phyloP scores from a whole-genome alignment of 2,329 filamentous ascomycete species.

The Cercospora sojina region DNA sequence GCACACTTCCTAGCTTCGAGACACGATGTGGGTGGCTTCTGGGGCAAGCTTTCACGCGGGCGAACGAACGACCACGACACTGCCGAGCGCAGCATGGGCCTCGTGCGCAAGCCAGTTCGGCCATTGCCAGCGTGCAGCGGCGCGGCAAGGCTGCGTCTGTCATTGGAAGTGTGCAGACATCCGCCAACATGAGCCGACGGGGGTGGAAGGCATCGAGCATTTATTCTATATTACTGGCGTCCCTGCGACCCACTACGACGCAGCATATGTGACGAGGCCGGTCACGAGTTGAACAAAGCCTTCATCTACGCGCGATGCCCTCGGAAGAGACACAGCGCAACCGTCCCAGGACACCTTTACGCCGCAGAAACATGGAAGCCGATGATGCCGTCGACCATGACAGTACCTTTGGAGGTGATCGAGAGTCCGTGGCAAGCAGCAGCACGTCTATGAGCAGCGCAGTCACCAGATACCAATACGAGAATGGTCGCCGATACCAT shows the following conservation, averaged over 20 bases:
- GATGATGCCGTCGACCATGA: constrained; percentile 31
- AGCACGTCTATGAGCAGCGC: constrained; percentile 24
- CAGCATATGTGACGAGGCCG: not conserved
- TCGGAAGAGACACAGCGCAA: not conserved
- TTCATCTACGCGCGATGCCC: not conserved
- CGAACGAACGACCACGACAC: not conserved
- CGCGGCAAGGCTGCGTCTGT: not conserved
- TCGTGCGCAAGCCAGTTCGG: not conserved
- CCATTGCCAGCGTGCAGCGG: not conserved
- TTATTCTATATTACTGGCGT: not conserved
- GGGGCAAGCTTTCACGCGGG: not conserved
- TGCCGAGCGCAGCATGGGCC: not conserved
- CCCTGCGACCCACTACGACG: not conserved
- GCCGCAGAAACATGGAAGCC: constrained; percentile 25
- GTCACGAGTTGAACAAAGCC: not conserved
- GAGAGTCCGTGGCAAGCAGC: constrained; percentile 27
- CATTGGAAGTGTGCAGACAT: not conserved
- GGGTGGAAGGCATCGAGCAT: not conserved
- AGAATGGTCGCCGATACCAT: constrained; percentile 29
- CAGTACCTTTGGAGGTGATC: constrained; percentile 33
- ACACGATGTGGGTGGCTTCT: not conserved
- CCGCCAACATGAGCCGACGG: not conserved
- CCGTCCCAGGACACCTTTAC: not conserved
- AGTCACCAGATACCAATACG: constrained; percentile 19
- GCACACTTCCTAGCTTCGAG: not conserved